Evolutionary conservation across 768 basidiomycete species (phyloP).

Genomic region (Auriscalpium vulgare): DNA sequence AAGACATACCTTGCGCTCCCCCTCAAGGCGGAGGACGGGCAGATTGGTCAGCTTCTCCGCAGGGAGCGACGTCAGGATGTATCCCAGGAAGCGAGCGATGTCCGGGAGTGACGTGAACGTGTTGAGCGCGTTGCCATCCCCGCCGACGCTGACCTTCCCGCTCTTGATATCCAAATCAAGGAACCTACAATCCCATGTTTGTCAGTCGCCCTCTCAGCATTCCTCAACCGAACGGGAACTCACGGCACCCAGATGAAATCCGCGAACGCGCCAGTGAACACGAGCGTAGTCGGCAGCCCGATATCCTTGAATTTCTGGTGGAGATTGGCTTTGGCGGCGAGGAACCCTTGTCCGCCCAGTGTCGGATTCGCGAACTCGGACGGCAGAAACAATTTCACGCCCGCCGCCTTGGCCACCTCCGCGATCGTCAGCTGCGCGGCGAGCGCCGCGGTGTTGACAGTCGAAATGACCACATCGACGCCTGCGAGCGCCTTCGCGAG

Average conservation of each 20-base stretch:
- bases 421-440: conserved; percentile 9
- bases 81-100: no score
- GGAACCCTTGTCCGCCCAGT: background rate
- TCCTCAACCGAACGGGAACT: background rate
- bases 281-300: conserved; percentile 11
- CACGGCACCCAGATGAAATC: conserved; percentile 6
- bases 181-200: background rate
- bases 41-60: background rate
- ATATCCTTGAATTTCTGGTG: conserved; percentile 10
- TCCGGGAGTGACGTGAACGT: conserved; percentile 10
- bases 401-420: conserved; percentile 3
- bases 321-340: conserved; percentile 1
- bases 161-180: conserved; percentile 5
- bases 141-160: conserved; percentile 11
- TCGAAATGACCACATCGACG: conserved; percentile 9
- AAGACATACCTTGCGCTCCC: conserved; percentile 9
- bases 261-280: conserved; percentile 12
- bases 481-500: no score
- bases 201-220: background rate
- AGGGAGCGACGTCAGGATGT: no score
- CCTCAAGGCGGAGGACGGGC: conserved; percentile 9
- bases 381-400: conserved; percentile 5
- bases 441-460: conserved; percentile 1
- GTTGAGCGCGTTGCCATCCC: conserved; percentile 9
- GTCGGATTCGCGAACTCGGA: conserved; percentile 22